Conservation (phyloP, 257 asterid species). For the Solanum appendiculatum region DNA sequence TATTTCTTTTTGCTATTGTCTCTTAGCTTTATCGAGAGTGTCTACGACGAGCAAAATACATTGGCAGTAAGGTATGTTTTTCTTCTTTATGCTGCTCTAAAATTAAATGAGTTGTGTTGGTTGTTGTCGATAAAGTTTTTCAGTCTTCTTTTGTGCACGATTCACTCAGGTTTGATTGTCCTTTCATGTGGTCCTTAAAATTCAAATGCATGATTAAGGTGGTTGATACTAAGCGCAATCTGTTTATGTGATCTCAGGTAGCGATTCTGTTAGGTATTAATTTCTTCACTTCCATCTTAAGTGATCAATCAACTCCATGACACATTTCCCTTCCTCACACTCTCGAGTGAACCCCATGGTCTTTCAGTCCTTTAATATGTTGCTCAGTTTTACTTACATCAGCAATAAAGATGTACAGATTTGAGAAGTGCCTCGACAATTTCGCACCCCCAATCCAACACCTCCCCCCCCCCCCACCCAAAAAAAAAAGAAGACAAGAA, state of each 20-base stretch:
- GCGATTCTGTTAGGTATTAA: neutral
- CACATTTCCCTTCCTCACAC: neutral
- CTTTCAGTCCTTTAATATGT: neutral
- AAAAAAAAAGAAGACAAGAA: neutral
- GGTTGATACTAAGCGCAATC: neutral
- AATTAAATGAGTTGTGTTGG: neutral
- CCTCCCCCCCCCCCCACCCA: neutral
- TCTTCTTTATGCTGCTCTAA: neutral
- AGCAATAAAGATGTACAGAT: neutral
- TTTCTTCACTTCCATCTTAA: neutral
- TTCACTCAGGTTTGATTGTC: neutral
- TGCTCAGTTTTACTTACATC: neutral
- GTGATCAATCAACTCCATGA: neutral
- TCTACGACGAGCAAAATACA: conserved; percentile 81
- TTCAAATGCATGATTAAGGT: neutral
- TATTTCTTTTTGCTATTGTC: neutral
- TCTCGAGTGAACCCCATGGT: neutral
- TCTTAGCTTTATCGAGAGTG: conserved; percentile 88
- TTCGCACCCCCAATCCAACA: neutral
- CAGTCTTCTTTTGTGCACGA: neutral
- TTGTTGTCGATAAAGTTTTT: neutral
- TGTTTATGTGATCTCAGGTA: neutral
- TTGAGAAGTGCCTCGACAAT: neutral
- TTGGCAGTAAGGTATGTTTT: conserved; percentile 65
- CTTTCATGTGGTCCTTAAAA: neutral